These are phyloP conservation scores for Fusarium sp. DNA, from an alignment of 2,329 filamentous ascomycete species.

Conservation along the genomic window DNA sequence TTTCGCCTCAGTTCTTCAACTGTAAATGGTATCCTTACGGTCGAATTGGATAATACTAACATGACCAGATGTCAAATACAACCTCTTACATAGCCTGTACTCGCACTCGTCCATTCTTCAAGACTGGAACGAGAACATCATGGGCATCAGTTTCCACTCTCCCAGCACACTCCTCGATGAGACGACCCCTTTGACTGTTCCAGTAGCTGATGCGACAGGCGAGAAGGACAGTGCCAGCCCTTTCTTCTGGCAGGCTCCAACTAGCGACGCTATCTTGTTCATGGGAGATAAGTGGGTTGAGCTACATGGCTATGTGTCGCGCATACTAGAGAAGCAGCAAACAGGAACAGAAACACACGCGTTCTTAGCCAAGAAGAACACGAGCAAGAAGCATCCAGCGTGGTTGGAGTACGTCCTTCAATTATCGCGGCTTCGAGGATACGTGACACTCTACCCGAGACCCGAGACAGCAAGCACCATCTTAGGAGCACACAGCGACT, in stretches of 20 bases:
- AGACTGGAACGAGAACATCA: slow-evolving; percentile 68
- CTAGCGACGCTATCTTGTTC: slow-evolving; percentile 85
- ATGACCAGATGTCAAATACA: slow-evolving; percentile 78
- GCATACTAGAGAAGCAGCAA: slow-evolving; percentile 67
- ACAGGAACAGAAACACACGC: slow-evolving; percentile 55
- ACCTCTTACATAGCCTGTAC: slow-evolving; percentile 83
- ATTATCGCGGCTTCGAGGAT: slow-evolving; percentile 82
- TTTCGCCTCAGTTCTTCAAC: slow-evolving; percentile 87
- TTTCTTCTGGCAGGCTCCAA: slow-evolving; percentile 90
- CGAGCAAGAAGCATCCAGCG: slow-evolving; percentile 79
- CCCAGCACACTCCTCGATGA: slow-evolving; percentile 77
- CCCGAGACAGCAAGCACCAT: slow-evolving; percentile 68
- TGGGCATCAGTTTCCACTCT: slow-evolving; percentile 86
- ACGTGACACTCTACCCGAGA: slow-evolving; percentile 84
- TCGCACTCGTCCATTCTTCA: slow-evolving; percentile 65
- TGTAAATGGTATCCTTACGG: slow-evolving; percentile 62
- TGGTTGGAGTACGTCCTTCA: slow-evolving; percentile 86
- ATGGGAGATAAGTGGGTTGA: slow-evolving; percentile 90
- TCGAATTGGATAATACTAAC: slow-evolving; percentile 31
- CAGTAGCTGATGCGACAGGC: slow-evolving; percentile 50
- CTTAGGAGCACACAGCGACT: slow-evolving; percentile 83
- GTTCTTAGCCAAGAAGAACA: slow-evolving; percentile 67
- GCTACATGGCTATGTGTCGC: slow-evolving; percentile 83
- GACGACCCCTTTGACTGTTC: slow-evolving; percentile 66
- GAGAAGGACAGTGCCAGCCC: slow-evolving; percentile 60